Evolutionary conservation across 78 protist genomes (phyloP).

Genomic region (slime mould (Dictyostelium discoideum)): dicty_2.7 NC_007090.3:1222501-1223000

Average conservation of each 20-base stretch:
- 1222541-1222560: not conserved
- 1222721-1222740: not conserved
- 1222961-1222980: not conserved
- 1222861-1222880: not conserved
- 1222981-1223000: too few relatives aligned
- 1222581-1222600: not conserved
- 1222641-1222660: not conserved
- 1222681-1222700: too few relatives aligned
- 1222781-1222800: not conserved
- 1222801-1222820: not conserved
- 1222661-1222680: too few relatives aligned
- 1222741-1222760: not conserved
- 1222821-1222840: not conserved
- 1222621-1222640: slow-evolving; percentile 14
- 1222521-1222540: slow-evolving; percentile 7
- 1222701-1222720: not conserved
- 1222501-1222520: slow-evolving; percentile 6
- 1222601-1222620: not conserved
- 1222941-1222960: not conserved
- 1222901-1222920: slow-evolving; percentile 73
- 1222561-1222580: slow-evolving; percentile 29
- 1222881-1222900: slow-evolving; percentile 66
- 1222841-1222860: not conserved
- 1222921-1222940: slow-evolving; percentile 73
- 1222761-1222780: not conserved